These are phyloP conservation scores for Fraxinus baroniana DNA, from an alignment of 305 asterid species.

Conservation along the genomic window DNA sequence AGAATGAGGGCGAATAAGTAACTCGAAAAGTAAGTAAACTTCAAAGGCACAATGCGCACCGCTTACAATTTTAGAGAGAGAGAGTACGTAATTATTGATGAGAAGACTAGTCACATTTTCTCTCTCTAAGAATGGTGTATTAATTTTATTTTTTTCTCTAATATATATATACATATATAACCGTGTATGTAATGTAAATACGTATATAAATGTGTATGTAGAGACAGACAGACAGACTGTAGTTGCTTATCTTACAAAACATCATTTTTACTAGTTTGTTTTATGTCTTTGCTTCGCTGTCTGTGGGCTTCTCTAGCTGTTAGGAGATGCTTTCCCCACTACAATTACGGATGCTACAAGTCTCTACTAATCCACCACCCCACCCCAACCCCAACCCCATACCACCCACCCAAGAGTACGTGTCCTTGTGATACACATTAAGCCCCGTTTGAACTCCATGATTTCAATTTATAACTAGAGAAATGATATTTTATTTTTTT, in stretches of 20 bases:
- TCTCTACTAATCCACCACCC: conserved; percentile 16
- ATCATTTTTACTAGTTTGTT: conserved; percentile 41
- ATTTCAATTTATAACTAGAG: neutral
- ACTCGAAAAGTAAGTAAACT: conserved; percentile 44
- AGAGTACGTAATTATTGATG: conserved; percentile 43
- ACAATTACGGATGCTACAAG: conserved; percentile 36
- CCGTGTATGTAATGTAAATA: conserved; percentile 6
- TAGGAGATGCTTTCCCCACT: conserved; percentile 60
- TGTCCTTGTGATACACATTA: neutral
- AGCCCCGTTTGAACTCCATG: neutral
- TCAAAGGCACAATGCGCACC: conserved; percentile 52
- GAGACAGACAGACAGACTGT: neutral
- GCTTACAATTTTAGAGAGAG: conserved; percentile 32
- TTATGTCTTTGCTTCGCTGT: conserved; percentile 59
- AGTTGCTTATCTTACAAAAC: conserved; percentile 42
- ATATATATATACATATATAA: neutral
- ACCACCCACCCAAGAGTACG: neutral
- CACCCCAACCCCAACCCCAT: neutral
- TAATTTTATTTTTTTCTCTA: too few relatives aligned
- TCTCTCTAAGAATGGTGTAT: conserved; percentile 15
- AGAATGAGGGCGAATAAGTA: neutral
- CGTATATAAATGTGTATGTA: conserved; percentile 8
- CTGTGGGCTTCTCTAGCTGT: conserved; percentile 51
- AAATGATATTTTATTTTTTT: too few relatives aligned
- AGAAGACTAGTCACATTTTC: conserved; percentile 16